phyloP scores from a whole-genome alignment of 768 basidiomycete species.

The Tulasnella sp. region DNA sequence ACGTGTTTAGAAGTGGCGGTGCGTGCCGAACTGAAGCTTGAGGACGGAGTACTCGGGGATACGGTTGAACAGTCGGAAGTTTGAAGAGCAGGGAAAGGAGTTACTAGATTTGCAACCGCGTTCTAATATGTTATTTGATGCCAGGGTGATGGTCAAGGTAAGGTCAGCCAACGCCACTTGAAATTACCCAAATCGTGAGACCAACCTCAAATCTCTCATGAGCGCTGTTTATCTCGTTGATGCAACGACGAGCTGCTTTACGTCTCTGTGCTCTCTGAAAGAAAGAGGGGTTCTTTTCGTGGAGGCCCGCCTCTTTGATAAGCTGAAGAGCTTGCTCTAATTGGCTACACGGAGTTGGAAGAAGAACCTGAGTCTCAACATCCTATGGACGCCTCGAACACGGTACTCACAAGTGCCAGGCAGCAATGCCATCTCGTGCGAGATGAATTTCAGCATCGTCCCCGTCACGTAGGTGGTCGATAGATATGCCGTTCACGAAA shows the following conservation, averaged over 20 bases:
- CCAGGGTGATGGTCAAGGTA: not conserved
- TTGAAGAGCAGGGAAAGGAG: not conserved
- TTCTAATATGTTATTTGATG: not conserved
- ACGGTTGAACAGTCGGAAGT: not conserved
- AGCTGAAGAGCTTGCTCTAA: not conserved
- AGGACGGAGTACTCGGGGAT: not conserved
- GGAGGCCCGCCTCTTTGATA: not conserved
- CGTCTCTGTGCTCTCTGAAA: not conserved
- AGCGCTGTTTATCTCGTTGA: not conserved
- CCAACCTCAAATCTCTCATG: not conserved
- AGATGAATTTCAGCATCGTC: not conserved
- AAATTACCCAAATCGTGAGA: not conserved
- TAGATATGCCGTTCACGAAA: not conserved
- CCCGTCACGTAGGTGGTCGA: not conserved
- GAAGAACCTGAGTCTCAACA: not conserved
- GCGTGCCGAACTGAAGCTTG: not conserved
- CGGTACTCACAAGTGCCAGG: not conserved
- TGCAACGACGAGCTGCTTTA: not conserved
- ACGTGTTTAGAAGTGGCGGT: not conserved
- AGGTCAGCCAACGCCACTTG: too few species aligned
- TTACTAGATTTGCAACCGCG: not conserved
- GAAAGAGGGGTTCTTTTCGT: not conserved
- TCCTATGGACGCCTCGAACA: not conserved
- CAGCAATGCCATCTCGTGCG: not conserved
- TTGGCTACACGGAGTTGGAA: not conserved